These are phyloP conservation scores for Capsicum pubescens DNA, from an alignment of 257 asterid species.

Conservation along the genomic window DNA sequence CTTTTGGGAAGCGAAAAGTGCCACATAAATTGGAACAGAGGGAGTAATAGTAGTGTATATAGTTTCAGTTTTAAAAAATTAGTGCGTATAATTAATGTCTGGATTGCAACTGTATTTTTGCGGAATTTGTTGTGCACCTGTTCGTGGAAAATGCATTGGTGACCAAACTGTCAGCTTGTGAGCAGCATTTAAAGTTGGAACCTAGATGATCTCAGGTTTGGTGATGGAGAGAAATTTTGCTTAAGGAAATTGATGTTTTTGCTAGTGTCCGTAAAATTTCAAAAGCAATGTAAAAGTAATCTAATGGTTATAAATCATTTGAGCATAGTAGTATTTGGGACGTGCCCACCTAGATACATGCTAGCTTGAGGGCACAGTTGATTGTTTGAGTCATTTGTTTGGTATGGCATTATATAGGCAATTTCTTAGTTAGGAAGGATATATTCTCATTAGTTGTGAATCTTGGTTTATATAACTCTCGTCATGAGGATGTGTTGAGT, in stretches of 20 bases:
- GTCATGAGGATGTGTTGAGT: background rate
- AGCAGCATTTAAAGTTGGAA: background rate
- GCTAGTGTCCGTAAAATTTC: background rate
- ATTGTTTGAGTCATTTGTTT: conserved; percentile 5
- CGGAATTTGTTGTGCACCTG: background rate
- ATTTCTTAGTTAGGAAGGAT: background rate
- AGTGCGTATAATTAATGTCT: background rate
- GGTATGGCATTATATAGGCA: background rate
- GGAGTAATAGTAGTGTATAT: background rate
- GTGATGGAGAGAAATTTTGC: background rate
- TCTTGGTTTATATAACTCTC: background rate
- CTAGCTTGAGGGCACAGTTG: background rate
- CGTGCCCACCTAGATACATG: background rate
- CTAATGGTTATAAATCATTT: background rate
- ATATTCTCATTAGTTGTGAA: background rate
- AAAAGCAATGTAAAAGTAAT: background rate
- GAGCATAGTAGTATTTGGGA: background rate
- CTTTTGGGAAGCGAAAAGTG: no score
- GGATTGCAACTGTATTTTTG: background rate
- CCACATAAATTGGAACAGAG: no score
- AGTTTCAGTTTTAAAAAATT: background rate
- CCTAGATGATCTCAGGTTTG: background rate
- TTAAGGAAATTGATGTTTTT: background rate
- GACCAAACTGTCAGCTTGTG: background rate
- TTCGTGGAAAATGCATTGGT: conserved; percentile 14